These are phyloP conservation scores for Eimeria acervulina DNA, from an alignment of 169 alveolate species.

Conservation along the genomic window DNA sequence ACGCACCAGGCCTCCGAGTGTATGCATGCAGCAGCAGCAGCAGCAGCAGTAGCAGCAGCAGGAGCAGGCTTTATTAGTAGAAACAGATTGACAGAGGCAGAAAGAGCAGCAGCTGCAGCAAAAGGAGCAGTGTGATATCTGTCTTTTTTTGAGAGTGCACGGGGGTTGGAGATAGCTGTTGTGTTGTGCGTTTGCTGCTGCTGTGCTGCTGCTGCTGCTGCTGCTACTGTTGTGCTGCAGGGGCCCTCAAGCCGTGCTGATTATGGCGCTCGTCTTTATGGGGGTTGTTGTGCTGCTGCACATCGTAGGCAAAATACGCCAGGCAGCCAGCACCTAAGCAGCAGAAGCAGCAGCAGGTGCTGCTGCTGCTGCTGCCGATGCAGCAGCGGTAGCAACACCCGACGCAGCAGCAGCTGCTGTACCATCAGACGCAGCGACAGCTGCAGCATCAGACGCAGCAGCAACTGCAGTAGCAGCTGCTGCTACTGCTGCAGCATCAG, in stretches of 20 bases:
- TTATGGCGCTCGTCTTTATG: conserved; percentile 79
- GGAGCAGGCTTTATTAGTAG: too few relatives aligned
- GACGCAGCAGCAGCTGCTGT: background rate
- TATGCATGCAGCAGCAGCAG: background rate
- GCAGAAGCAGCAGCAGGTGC: background rate
- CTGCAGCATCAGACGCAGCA: background rate
- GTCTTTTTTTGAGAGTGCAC: background rate
- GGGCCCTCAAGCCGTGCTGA: conserved; percentile 81
- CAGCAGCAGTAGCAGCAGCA: background rate
- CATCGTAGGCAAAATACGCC: conserved; percentile 81
- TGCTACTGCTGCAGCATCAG: too few relatives aligned
- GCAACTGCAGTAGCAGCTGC: too few relatives aligned
- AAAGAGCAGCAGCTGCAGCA: background rate
- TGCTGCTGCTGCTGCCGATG: background rate
- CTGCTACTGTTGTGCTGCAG: conserved; percentile 12
- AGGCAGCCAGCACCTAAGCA: conserved; percentile 30
- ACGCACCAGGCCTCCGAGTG: conserved; percentile 82
- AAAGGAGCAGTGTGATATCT: background rate
- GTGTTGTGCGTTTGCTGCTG: background rate
- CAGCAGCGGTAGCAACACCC: background rate
- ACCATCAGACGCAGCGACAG: background rate
- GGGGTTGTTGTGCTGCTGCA: conserved; percentile 81
- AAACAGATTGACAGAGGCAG: too few relatives aligned
- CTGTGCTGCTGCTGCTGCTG: background rate
- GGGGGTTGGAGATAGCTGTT: background rate